Evolutionary conservation across 208 protist species (phyloP), one percentile per base, ranked within the genome.

Genomic region (Porcisia hertigi): DNA sequence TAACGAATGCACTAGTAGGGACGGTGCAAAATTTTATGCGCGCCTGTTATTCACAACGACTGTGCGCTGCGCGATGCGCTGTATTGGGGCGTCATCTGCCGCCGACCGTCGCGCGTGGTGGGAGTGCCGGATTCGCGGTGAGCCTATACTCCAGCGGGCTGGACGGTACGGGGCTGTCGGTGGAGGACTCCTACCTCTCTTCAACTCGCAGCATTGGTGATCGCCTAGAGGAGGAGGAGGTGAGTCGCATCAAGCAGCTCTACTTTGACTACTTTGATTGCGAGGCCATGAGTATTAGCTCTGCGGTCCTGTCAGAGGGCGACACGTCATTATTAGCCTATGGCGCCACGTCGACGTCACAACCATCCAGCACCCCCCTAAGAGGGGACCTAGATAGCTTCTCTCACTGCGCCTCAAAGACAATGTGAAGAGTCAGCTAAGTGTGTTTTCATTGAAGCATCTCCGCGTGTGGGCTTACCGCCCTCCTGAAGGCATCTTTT

Each of bases 191-290:
- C 0, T 69, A 75, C 7, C n/a, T 30, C 16, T 82, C 78, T 9
- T 41, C 64, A 43, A 78, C 59, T 57, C 58, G 67, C 66, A 77
- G 66, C 45, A 55, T 57, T 1, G 88, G 89, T 23, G 92, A 96
- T 20, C 30, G 89, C 16, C 78, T 97, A 1, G 90, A 94, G 69
- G 71, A 79, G 64, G 80, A 83, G 18, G 91, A 95, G 67, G 83
- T 97, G 14, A 83, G 73, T 49, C 75, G 88, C 41, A 84, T 97
- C 43, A 91, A 91, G 66, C 93, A 97, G 69, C 77, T 97, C 30
- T 97, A 97, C 76, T 97, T 97, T 83, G 91, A 97, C 82, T 97
- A 94, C 71, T 97, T 91, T 57, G 93, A 97, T 62, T 97, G 93
- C 62, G 90, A 97, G 79, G 81, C 88, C 52, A 71, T 93, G 6